A percentile compares a stretch with the other conserved stretches of the same genome.
phyloP scores from a whole-genome alignment of 176 grass and related monocot genomes.

The Eragrostis curvula region DNA sequence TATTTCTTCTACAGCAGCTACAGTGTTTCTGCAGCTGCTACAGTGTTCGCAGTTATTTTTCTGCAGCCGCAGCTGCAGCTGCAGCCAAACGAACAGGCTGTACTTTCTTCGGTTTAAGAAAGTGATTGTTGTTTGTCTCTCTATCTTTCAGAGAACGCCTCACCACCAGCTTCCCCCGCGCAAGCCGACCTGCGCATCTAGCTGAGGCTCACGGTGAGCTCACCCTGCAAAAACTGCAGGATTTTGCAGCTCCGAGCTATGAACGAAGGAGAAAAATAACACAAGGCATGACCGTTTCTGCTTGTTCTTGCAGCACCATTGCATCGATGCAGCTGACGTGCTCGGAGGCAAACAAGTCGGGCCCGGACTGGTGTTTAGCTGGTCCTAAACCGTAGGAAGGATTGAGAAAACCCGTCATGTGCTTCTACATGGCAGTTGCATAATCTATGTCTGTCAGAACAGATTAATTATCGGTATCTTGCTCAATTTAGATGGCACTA shows the following conservation, averaged over 20 bases:
- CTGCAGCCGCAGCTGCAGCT: too few relatives aligned
- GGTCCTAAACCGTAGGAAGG: conserved; percentile 32
- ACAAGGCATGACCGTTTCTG: conserved; percentile 3
- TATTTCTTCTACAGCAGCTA: too few relatives aligned
- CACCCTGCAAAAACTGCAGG: neutral
- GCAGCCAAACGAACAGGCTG: too few relatives aligned
- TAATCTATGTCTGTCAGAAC: conserved; percentile 9
- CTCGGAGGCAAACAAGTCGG: neutral
- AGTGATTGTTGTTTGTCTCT: neutral
- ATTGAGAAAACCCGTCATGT: neutral
- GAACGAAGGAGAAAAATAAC: neutral
- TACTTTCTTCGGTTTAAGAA: neutral
- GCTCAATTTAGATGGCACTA: conserved; percentile 23
- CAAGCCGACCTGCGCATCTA: conserved; percentile 81
- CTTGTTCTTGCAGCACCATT: conserved; percentile 12
- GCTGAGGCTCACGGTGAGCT: conserved; percentile 51
- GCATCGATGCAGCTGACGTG: conserved; percentile 10
- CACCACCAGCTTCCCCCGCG: conserved; percentile 88
- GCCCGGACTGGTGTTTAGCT: conserved; percentile 31
- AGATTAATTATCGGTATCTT: conserved; percentile 10
- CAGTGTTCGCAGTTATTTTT: too few relatives aligned
- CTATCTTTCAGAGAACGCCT: conserved; percentile 71
- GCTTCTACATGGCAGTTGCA: conserved; percentile 4
- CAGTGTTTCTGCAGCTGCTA: too few relatives aligned
- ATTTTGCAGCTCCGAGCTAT: neutral